A percentile compares a stretch with the other conserved stretches of the same genome.
Evolutionary conservation across 805 yeast species (phyloP).

Genomic region (Kuraishia ogatae): DNA sequence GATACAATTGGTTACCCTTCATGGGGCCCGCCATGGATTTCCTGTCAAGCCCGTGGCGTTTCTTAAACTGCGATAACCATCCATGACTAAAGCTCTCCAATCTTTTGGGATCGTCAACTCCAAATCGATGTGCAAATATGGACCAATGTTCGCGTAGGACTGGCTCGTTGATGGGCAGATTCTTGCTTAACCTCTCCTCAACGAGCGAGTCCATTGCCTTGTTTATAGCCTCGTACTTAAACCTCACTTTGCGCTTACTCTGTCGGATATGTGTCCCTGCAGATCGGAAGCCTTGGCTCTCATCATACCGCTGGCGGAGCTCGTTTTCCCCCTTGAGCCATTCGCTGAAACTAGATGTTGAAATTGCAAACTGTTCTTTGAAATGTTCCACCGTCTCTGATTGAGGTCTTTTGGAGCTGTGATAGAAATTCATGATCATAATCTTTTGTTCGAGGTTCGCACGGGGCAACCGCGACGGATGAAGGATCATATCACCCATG

Average conservation of each 20-base stretch:
- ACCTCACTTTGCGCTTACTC: conserved; percentile 37
- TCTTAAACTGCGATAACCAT: conserved; percentile 54
- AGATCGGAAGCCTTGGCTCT: conserved; percentile 17
- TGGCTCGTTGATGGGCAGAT: conserved; percentile 45
- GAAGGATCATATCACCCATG: not conserved
- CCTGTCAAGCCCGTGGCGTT: conserved; percentile 40
- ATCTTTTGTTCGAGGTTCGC: conserved; percentile 54
- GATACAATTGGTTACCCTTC: conserved; percentile 21
- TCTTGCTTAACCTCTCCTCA: conserved; percentile 29
- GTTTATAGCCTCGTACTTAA: conserved; percentile 50
- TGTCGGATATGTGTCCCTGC: conserved; percentile 14
- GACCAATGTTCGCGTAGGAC: conserved; percentile 49
- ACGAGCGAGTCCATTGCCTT: conserved; percentile 51
- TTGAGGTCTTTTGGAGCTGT: conserved; percentile 40
- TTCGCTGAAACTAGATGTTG: conserved; percentile 53
- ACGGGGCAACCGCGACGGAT: conserved; percentile 25
- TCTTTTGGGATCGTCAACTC: conserved; percentile 54
- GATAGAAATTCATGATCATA: conserved; percentile 43
- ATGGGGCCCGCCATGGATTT: conserved; percentile 20
- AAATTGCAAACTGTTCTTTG: conserved; percentile 40
- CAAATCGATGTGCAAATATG: conserved; percentile 42
- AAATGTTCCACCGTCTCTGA: conserved; percentile 48
- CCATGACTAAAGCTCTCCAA: conserved; percentile 50
- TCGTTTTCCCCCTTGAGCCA: conserved; percentile 51
- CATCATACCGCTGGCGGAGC: conserved; percentile 34